A percentile compares a stretch with the other conserved stretches of the same genome.
These are phyloP conservation scores for Coffea humblotiana DNA, from an alignment of 305 asterid species.

Conservation along the genomic window DNA sequence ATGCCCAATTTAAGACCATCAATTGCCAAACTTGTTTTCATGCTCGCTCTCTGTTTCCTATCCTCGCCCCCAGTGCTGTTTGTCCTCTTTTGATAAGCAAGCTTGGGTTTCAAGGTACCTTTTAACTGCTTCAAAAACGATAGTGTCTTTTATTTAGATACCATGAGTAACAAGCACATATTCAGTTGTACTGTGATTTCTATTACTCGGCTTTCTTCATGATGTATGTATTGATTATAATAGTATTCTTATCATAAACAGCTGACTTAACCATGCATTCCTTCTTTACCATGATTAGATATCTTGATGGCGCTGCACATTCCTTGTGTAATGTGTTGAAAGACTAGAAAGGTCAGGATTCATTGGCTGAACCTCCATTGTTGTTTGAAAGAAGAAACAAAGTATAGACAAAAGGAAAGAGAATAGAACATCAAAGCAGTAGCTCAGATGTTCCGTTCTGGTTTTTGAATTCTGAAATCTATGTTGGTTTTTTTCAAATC, in stretches of 20 bases:
- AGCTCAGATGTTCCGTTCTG: background rate
- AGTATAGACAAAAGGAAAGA: background rate
- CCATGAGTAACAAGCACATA: background rate
- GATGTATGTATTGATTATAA: background rate
- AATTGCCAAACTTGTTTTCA: background rate
- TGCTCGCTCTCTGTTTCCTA: background rate
- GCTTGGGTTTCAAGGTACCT: background rate
- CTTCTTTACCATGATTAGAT: background rate
- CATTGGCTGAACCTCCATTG: background rate
- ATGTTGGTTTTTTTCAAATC: background rate
- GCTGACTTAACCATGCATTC: background rate
- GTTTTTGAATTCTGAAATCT: background rate
- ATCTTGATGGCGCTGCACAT: background rate
- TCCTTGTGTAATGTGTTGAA: background rate
- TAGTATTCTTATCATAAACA: background rate
- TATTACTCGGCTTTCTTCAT: background rate
- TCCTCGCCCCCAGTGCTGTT: background rate
- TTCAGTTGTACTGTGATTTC: background rate
- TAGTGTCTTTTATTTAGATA: background rate
- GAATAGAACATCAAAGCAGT: background rate
- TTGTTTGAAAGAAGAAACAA: no score
- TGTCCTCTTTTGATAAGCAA: background rate
- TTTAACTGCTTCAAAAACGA: background rate
- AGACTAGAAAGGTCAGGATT: background rate
- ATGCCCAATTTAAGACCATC: background rate